A percentile compares a stretch with the other conserved stretches of the same genome.
These are phyloP conservation scores for Rhodamnia argentea DNA, from an alignment of 345 rosid genomes.

Conservation along the genomic window DNA sequence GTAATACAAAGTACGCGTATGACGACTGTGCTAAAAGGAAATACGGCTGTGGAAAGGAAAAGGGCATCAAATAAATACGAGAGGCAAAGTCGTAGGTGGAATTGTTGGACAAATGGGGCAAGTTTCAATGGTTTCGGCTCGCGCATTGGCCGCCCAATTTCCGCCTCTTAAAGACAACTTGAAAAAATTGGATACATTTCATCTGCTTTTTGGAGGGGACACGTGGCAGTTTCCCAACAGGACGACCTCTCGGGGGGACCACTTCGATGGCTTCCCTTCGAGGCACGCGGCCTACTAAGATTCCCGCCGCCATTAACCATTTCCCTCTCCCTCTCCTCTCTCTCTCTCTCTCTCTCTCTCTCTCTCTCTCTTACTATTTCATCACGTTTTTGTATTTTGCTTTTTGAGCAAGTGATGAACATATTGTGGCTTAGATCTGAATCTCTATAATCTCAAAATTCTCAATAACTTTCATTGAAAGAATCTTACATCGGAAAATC, in stretches of 20 bases:
- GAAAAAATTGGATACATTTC: too few relatives aligned
- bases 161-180: not conserved
- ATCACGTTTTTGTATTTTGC: not conserved
- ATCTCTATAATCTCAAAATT: too few relatives aligned
- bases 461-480: not conserved
- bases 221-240: constrained; percentile 1
- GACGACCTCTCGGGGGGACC: not conserved
- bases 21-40: not conserved
- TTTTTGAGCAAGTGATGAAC: not conserved
- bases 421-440: not conserved
- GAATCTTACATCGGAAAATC: too few relatives aligned
- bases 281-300: not conserved
- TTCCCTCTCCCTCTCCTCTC: too few relatives aligned
- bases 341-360: not conserved
- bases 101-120: not conserved
- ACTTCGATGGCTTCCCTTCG: not conserved
- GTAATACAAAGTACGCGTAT: not conserved
- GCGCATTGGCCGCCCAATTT: not conserved
- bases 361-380: not conserved
- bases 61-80: not conserved
- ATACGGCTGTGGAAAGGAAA: not conserved
- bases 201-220: not conserved
- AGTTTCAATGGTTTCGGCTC: not conserved
- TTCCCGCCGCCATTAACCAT: not conserved
- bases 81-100: not conserved